Base-by-base conservation (phyloP, 345 rosid species). In the Gossypium australe region DNA sequence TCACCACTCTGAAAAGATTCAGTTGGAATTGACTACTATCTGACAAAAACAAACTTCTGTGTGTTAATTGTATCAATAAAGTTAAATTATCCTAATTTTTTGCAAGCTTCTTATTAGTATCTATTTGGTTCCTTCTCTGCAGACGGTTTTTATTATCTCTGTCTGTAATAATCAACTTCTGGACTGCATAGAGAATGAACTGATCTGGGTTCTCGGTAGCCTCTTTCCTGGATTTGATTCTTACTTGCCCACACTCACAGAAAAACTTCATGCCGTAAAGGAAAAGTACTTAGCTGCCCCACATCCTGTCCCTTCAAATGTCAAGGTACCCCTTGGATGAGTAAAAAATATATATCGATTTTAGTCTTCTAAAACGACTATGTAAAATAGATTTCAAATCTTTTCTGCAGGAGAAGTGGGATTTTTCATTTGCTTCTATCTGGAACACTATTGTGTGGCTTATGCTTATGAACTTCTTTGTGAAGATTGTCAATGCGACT, bases 371-470 rank as follows among this genome's bases (percentile, higher is more conserved):
- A 64, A 64, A 7, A 3, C 48, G 38, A 34, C 9, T 16, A 17
- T 63, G 4, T 17, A 2, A 64, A 4, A 45, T 4, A 53, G 0
- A 52, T 24, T 22, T 2, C 22, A 13, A 7, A 44, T 22, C 44
- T 24, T 1, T 73, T 29, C 92, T 91, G 98, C 92, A 78, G 73
- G 91, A 90, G 61, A 90, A 81, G 43, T 93, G 97, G 97, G 93
- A 87, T 60, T 79, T 95, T 55, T 95, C 99, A 9, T 87, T 91
- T 77, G 85, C 97, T 22, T 77, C 90, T 1, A 67, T 95, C 53
- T 95, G 99, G 99, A 93, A 90, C 70, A 86, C 95, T 9, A 61
- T 93, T n/a, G 98, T 95, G 25, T 95, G 97, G 98, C 97, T 95
- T 63, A 89, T 95, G 97, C 97, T 95, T 43, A 59, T 95, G 77